Percentiles rank a stretch among this genome's conserved stretches.
phyloP scores from a whole-genome alignment of 345 rosid genomes.

The Pseudoturritis turrita region DNA sequence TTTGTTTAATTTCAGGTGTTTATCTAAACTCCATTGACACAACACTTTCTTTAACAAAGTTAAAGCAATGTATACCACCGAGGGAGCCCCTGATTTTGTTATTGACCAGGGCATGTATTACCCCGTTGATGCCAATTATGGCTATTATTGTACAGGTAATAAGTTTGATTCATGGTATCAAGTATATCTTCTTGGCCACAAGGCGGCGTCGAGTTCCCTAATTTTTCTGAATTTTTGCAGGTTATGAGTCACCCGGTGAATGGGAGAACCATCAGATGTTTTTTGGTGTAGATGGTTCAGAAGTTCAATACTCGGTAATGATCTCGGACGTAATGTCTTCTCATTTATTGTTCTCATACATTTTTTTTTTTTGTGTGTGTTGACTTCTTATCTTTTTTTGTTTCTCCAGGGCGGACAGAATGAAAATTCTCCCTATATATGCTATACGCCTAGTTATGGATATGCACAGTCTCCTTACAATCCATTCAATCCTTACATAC shows the following conservation, averaged over 20 bases:
- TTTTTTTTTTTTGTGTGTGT: not conserved
- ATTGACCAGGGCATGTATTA: constrained; percentile 75
- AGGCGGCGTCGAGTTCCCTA: not conserved
- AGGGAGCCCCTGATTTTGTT: constrained; percentile 67
- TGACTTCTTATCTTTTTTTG: not conserved
- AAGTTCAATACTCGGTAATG: constrained; percentile 63
- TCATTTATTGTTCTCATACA: not conserved
- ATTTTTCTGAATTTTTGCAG: constrained; percentile 32
- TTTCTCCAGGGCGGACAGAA: constrained; percentile 67
- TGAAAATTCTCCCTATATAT: constrained; percentile 78
- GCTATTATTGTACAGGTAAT: constrained; percentile 91
- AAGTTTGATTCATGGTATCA: not conserved
- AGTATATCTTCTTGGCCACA: not conserved
- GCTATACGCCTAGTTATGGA: constrained; percentile 77
- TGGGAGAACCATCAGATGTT: constrained; percentile 88
- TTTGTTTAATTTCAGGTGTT: constrained; percentile 41
- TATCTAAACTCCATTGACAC: constrained; percentile 40
- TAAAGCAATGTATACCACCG: constrained; percentile 63
- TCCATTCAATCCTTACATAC: constrained; percentile 88
- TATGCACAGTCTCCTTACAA: constrained; percentile 85
- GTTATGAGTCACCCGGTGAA: constrained; percentile 82
- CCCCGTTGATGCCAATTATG: constrained; percentile 69
- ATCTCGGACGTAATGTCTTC: not conserved
- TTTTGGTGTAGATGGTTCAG: constrained; percentile 84
- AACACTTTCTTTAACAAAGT: constrained; percentile 39